These are phyloP conservation scores for Epichloe sp. DNA, from an alignment of 2,329 filamentous ascomycete genomes.

Conservation along the genomic window DNA sequence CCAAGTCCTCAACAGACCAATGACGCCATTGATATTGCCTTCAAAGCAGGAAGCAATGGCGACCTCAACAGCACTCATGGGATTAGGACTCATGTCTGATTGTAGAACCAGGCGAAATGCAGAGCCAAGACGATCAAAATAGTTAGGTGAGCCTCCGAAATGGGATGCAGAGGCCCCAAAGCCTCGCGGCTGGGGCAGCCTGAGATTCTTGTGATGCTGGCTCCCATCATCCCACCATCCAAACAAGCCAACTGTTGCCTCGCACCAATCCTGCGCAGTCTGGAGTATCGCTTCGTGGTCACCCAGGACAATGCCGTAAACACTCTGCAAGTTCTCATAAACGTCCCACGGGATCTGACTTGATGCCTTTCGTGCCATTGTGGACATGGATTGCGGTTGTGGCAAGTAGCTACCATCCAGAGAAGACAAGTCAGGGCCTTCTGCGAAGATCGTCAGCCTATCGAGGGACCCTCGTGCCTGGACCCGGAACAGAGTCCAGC, in stretches of 20 bases:
- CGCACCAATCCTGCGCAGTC: constrained; percentile 79
- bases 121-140: constrained; percentile 58
- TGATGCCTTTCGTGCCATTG: constrained; percentile 63
- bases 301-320: constrained; percentile 74
- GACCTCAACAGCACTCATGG: constrained; percentile 63
- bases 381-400: constrained; percentile 41
- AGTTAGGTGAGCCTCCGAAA: constrained; percentile 48
- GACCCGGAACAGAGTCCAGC: constrained; percentile 76
- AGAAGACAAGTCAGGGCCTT: constrained; percentile 47
- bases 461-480: constrained; percentile 56
- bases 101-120: constrained; percentile 56
- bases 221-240: constrained; percentile 88
- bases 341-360: constrained; percentile 82
- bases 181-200: constrained; percentile 27
- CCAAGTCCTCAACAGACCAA: constrained; percentile 65
- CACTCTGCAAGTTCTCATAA: constrained; percentile 67
- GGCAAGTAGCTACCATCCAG: constrained; percentile 21
- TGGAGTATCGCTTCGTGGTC: constrained; percentile 62
- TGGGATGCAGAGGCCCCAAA: constrained; percentile 24
- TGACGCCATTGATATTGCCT: constrained; percentile 62
- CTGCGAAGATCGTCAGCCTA: constrained; percentile 64
- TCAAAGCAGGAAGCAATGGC: constrained; percentile 73
- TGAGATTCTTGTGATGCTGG: constrained; percentile 26
- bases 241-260: constrained; percentile 70
- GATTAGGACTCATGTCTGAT: constrained; percentile 65